Percentiles rank a stretch among this genome's conserved stretches.
Evolutionary conservation across 176 grass and related monocot genomes (phyloP).

Genomic region (Carex littledalei): DNA sequence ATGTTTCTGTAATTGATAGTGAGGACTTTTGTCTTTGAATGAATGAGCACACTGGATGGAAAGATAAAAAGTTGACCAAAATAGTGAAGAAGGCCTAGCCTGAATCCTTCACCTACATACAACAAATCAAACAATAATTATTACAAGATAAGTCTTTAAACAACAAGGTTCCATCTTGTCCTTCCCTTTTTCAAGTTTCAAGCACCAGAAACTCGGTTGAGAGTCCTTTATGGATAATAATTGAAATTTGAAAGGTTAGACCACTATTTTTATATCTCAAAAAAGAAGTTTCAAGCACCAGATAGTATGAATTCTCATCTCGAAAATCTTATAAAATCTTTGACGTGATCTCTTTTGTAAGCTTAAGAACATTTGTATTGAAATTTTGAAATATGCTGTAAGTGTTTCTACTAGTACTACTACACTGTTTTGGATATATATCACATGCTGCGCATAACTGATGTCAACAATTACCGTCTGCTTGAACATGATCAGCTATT

Average conservation of each 20-base stretch:
- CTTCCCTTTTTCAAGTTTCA: background rate
- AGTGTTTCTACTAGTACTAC: too few relatives aligned
- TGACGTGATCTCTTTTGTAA: background rate
- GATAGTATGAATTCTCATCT: background rate
- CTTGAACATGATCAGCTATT: background rate
- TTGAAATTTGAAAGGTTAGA: too few relatives aligned
- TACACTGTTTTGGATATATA: background rate
- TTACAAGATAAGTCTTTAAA: background rate
- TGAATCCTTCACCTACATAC: background rate
- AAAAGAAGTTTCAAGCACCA: too few relatives aligned
- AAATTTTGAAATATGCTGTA: too few relatives aligned
- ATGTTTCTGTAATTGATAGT: background rate
- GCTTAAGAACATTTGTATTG: background rate
- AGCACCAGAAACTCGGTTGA: background rate
- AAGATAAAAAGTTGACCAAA: background rate
- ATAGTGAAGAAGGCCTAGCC: background rate
- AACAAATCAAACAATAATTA: background rate
- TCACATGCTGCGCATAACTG: background rate
- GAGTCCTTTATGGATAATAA: too few relatives aligned
- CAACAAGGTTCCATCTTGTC: background rate
- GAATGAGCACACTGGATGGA: background rate
- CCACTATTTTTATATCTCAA: too few relatives aligned
- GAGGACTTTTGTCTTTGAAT: background rate
- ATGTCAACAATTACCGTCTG: background rate
- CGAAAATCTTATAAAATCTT: background rate